phyloP scores from a whole-genome alignment of 805 yeast species.

The Blastobotrys peoriensis region DNA sequence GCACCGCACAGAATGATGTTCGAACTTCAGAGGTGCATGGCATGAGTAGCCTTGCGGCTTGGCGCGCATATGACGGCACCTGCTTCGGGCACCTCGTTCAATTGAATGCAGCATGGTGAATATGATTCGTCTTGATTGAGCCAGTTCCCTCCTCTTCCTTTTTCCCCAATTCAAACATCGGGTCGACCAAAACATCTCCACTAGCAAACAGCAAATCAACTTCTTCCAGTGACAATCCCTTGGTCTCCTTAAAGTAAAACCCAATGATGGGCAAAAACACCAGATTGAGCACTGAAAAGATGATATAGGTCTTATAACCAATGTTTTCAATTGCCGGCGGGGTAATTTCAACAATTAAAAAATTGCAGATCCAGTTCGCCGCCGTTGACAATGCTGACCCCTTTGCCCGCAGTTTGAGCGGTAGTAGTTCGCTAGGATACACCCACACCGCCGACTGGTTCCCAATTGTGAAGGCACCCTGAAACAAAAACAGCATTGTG shows the following conservation, averaged over 20 bases:
- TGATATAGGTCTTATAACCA: slow-evolving; percentile 41
- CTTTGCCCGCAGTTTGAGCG: slow-evolving; percentile 62
- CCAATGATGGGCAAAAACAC: slow-evolving; percentile 51
- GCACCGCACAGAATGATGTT: too few species aligned
- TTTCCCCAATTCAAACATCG: too few species aligned
- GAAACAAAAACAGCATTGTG: slow-evolving; percentile 45
- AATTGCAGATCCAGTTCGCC: slow-evolving; percentile 51
- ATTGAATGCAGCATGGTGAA: too few species aligned
- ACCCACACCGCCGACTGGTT: slow-evolving; percentile 55
- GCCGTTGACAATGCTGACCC: slow-evolving; percentile 54
- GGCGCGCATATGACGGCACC: too few species aligned
- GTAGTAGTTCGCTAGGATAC: slow-evolving; percentile 59
- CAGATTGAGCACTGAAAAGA: slow-evolving; percentile 49
- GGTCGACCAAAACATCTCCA: too few species aligned
- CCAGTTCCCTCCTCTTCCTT: too few species aligned
- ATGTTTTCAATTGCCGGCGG: slow-evolving; percentile 38
- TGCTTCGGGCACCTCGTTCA: too few species aligned
- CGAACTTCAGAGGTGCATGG: too few species aligned
- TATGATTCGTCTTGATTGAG: too few species aligned
- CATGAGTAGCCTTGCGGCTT: too few species aligned
- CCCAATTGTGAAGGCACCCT: slow-evolving; percentile 31
- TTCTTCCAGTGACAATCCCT: slow-evolving; percentile 66
- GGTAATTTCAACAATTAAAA: slow-evolving; percentile 34
- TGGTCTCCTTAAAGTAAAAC: slow-evolving; percentile 68
- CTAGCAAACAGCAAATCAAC: slow-evolving; percentile 57